Base-by-base conservation (phyloP, 192 early-diverging fungal genomes). In the Hyaloraphidium curvatum region DNA sequence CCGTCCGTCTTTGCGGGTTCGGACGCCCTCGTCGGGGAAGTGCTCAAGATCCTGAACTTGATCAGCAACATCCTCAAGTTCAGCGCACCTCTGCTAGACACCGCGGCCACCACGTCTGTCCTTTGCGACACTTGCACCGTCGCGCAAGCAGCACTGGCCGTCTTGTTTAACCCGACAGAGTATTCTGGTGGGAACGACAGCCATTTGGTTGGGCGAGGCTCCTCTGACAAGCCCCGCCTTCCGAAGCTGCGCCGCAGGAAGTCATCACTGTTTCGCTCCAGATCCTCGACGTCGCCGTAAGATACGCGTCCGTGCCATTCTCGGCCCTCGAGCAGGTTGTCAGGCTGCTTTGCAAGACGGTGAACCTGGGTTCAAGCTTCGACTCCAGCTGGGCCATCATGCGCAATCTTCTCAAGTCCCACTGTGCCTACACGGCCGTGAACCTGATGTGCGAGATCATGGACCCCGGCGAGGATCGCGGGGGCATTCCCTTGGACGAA, bases 321-420 rank as follows among this genome's bases (percentile, higher is more conserved):
- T 53, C 62, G 2, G 67, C 70, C 1, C 59, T 75, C 2, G 41
- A 62, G 2, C 61, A 62, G 0, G 74, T 73, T 55, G 53, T 74
- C 30, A 65, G 73, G 30, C 66, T 78, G 25, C 60, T 78, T 9
- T 77, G 71, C 30, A 54, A 58, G 31, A 62, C 68, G 5, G 61
- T 65, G 43, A 52, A 7, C 11, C 22, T 17, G 21, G 31, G 50
- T 30, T 17, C 50, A 9, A 55, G 29, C 30, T 31, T 52, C 27
- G 52, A 59, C 13, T 26, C 14, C 48, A 37, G 59, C 26, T 80
- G 76, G 78, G 57, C 64, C 26, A 75, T 79, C 40, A 74, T 80
- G 56, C 61, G 64, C 22, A 80, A 81, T 59, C 56, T 83, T 28
- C 59, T 82, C 51, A 67, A 65, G 37, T 77, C 74, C 27, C 79